Conservation (phyloP, 306 rosid species). For the Prunus mongolica region DNA sequence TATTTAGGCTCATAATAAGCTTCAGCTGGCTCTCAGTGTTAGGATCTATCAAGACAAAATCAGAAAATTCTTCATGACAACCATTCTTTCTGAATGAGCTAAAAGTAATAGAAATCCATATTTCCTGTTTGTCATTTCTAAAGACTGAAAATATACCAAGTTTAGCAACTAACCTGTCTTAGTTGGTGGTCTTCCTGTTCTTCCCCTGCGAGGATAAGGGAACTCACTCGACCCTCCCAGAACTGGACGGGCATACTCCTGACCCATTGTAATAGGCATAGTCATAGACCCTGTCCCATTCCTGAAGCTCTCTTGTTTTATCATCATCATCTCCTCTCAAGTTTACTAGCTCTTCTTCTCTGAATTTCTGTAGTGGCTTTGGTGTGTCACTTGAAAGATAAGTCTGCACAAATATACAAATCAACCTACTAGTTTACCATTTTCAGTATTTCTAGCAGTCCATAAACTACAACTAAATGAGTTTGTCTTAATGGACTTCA, state of each 20-base stretch:
- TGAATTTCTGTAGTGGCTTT: conserved; percentile 37
- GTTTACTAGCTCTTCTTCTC: conserved; percentile 49
- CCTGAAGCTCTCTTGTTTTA: conserved; percentile 48
- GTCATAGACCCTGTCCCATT: conserved; percentile 71
- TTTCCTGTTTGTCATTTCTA: too few relatives aligned
- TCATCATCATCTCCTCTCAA: conserved; percentile 60
- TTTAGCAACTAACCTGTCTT: conserved; percentile 34
- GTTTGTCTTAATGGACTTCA: too few relatives aligned
- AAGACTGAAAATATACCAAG: not conserved
- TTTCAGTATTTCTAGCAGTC: too few relatives aligned
- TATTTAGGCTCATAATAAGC: too few relatives aligned
- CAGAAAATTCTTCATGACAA: not conserved
- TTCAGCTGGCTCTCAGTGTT: not conserved
- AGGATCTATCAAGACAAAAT: conserved; percentile 40
- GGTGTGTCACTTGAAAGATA: conserved; percentile 70
- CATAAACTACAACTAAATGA: too few relatives aligned
- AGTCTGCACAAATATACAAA: conserved; percentile 30
- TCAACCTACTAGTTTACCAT: not conserved
- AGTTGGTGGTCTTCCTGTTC: conserved; percentile 61
- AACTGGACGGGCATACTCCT: conserved; percentile 44
- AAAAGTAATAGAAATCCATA: not conserved
- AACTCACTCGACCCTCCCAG: conserved; percentile 56
- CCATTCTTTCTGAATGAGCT: not conserved
- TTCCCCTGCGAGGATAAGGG: conserved; percentile 84
- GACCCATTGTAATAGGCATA: conserved; percentile 61